Conservation (phyloP, 345 rosid species). For the Citrus hindsii region DNA sequence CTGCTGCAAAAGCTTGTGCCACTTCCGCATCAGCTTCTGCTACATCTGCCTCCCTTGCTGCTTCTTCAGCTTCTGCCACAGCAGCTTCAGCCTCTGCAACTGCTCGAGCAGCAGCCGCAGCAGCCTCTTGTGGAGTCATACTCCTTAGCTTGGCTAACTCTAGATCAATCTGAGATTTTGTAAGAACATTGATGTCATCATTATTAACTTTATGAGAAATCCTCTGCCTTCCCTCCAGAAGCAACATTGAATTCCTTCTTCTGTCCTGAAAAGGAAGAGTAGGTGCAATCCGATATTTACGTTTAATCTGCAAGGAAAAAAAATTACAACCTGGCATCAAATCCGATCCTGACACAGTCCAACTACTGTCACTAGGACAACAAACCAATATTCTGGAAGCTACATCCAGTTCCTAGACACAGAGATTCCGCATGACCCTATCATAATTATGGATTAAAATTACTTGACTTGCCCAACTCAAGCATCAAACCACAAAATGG, state of each 20-base stretch:
- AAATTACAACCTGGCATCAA: neutral
- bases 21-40: slow-evolving; percentile 96
- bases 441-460: neutral
- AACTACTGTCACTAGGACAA: neutral
- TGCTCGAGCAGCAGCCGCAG: slow-evolving; percentile 80
- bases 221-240: slow-evolving; percentile 44
- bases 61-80: slow-evolving; percentile 90
- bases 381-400: slow-evolving; percentile 4
- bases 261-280: slow-evolving; percentile 44
- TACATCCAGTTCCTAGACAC: neutral
- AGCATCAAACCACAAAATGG: neutral
- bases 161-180: slow-evolving; percentile 71
- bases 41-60: slow-evolving; percentile 89
- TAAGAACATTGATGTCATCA: slow-evolving; percentile 46
- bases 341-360: neutral
- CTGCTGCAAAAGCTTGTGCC: slow-evolving; percentile 89
- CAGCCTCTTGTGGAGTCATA: slow-evolving; percentile 84
- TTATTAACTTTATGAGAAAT: slow-evolving; percentile 47
- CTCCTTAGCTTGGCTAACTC: slow-evolving; percentile 82
- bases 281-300: slow-evolving; percentile 78
- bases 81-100: slow-evolving; percentile 96
- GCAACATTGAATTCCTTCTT: slow-evolving; percentile 38
- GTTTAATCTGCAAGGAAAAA: slow-evolving; percentile 63
- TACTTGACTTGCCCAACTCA: neutral
- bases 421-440: neutral